Conservation (phyloP, 257 asterid species). For the Ligustrum vulgare region DNA sequence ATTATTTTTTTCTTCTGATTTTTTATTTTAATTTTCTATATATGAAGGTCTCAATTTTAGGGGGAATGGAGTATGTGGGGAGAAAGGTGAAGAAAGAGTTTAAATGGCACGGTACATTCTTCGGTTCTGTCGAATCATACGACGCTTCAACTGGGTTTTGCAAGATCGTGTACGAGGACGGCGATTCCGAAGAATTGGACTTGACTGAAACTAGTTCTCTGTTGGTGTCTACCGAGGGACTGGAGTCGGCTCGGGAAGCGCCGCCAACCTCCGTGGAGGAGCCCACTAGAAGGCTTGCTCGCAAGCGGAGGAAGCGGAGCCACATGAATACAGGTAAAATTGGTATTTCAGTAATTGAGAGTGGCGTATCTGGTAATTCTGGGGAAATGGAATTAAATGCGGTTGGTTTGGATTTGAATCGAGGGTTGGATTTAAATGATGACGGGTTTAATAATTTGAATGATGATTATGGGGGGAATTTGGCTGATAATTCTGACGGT, state of each 20-base stretch:
- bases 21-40: background rate
- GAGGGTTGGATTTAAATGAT: constrained; percentile 42
- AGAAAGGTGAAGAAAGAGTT: constrained; percentile 65
- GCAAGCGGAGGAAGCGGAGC: constrained; percentile 43
- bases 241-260: background rate
- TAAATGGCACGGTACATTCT: constrained; percentile 42
- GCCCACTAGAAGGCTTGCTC: constrained; percentile 30
- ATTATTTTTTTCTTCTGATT: background rate
- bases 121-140: constrained; percentile 55
- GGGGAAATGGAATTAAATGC: constrained; percentile 18
- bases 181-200: constrained; percentile 67
- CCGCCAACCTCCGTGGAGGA: constrained; percentile 22
- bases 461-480: constrained; percentile 36
- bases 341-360: constrained; percentile 26
- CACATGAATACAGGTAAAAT: constrained; percentile 41
- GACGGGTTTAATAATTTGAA: constrained; percentile 36
- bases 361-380: constrained; percentile 26
- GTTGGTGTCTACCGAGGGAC: constrained; percentile 34
- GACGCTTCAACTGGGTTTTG: constrained; percentile 49
- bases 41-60: constrained; percentile 25
- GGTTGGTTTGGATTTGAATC: constrained; percentile 47
- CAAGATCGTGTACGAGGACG: constrained; percentile 67
- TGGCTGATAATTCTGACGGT: constrained; percentile 18
- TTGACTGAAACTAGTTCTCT: constrained; percentile 40
- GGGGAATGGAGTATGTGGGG: constrained; percentile 71